A percentile compares a stretch with the other conserved stretches of the same genome.
These are phyloP conservation scores for Verbena officinalis DNA, from an alignment of 257 asterid species.

Conservation along the genomic window DNA sequence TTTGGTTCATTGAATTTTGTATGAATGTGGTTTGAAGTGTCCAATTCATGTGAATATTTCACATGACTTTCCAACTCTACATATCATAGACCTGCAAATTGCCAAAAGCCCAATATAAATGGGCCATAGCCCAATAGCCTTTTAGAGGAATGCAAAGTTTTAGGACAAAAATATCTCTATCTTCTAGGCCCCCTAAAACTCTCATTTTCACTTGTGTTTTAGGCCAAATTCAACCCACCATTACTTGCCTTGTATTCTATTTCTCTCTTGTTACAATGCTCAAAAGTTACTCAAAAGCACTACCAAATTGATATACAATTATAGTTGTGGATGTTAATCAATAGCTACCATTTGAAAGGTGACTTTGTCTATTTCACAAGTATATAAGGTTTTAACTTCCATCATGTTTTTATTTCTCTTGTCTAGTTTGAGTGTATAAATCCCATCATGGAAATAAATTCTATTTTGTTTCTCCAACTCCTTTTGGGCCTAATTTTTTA, in stretches of 20 bases:
- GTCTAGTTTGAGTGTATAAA: not conserved
- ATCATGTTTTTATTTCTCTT: not conserved
- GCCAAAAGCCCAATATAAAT: not conserved
- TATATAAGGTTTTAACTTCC: constrained; percentile 23
- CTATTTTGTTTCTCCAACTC: constrained; percentile 29
- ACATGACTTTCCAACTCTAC: constrained; percentile 7
- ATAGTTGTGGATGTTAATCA: constrained; percentile 12
- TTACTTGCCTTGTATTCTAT: constrained; percentile 33
- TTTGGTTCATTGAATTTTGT: constrained; percentile 14
- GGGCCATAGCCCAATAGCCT: constrained; percentile 25
- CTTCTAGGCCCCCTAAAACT: not conserved
- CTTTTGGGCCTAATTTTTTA: constrained; percentile 20
- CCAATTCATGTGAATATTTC: constrained; percentile 25
- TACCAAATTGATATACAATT: constrained; percentile 32
- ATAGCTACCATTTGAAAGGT: constrained; percentile 8
- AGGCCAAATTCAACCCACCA: constrained; percentile 34
- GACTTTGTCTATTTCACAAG: not conserved
- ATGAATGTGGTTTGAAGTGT: constrained; percentile 21
- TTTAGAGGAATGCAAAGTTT: not conserved
- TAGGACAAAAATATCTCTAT: not conserved
- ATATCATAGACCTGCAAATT: not conserved
- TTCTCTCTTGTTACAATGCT: constrained; percentile 48
- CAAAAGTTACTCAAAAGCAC: constrained; percentile 56
- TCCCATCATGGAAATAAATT: constrained; percentile 35
- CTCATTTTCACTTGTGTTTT: constrained; percentile 10